These are phyloP conservation scores for Candida anglica DNA, from an alignment of 805 yeast species.

Conservation along the genomic window DNA sequence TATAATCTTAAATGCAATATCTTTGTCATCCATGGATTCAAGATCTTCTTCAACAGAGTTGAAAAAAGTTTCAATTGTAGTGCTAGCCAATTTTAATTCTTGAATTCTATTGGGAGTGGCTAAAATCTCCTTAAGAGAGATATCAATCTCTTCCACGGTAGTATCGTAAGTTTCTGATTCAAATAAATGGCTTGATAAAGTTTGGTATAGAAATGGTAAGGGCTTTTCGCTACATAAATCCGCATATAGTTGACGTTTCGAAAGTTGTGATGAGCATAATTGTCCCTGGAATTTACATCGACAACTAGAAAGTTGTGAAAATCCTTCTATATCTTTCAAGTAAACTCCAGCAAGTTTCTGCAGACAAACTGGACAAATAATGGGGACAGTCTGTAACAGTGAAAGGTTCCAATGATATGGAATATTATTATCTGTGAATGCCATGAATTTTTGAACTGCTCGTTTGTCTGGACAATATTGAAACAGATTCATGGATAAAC, in stretches of 20 bases:
- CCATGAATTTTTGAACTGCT: not conserved
- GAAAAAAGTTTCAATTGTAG: not conserved
- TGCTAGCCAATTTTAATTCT: not conserved
- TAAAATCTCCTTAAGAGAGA: not conserved
- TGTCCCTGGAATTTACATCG: constrained; percentile 3
- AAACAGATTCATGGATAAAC: not conserved
- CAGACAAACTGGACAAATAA: constrained; percentile 3
- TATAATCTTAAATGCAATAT: no score
- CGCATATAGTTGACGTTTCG: constrained; percentile 1
- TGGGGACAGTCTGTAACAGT: not conserved
- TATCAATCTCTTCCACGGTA: no score
- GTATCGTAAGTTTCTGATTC: no score
- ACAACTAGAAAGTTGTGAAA: constrained; percentile 1
- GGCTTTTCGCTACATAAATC: constrained; percentile 1
- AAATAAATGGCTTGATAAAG: not conserved
- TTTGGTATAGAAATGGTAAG: constrained; percentile 2
- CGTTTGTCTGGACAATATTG: not conserved
- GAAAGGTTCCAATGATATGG: constrained; percentile 1
- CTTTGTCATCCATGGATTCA: no score
- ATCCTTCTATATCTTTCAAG: not conserved
- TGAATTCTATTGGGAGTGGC: not conserved
- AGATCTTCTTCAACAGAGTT: not conserved
- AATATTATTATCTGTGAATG: not conserved
- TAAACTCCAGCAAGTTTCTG: not conserved
- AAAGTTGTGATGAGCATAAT: not conserved